These are phyloP conservation scores for Phytophthora vignae DNA, from an alignment of 352 stramenopile genomes.

Conservation along the genomic window DNA sequence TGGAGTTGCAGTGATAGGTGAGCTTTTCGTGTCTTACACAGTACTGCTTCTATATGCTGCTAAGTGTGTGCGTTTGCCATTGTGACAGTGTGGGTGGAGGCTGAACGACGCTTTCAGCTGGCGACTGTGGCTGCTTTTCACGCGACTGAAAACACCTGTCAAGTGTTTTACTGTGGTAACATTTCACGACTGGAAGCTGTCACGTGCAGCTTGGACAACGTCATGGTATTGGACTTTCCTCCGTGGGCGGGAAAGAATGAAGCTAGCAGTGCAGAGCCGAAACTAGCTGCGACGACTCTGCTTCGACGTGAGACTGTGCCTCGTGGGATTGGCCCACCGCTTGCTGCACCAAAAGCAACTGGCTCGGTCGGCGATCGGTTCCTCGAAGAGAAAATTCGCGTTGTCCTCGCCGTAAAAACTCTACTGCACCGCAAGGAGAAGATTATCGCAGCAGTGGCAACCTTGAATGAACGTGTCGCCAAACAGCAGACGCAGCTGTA, in stretches of 20 bases:
- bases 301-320: slow-evolving; percentile 26
- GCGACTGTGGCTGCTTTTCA: slow-evolving; percentile 45
- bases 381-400: slow-evolving; percentile 49
- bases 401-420: slow-evolving; percentile 59
- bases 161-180: slow-evolving; percentile 38
- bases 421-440: slow-evolving; percentile 81
- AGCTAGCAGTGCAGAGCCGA: slow-evolving; percentile 8
- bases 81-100: slow-evolving; percentile 48
- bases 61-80: slow-evolving; percentile 7
- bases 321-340: neutral
- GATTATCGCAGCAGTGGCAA: slow-evolving; percentile 54
- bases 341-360: slow-evolving; percentile 1
- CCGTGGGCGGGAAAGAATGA: slow-evolving; percentile 24
- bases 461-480: slow-evolving; percentile 54
- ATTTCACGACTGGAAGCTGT: slow-evolving; percentile 33
- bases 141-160: slow-evolving; percentile 39
- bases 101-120: slow-evolving; percentile 45
- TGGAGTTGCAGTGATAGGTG: slow-evolving; percentile 47
- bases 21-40: slow-evolving; percentile 3
- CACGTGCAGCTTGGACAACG: slow-evolving; percentile 50
- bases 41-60: neutral
- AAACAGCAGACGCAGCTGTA: slow-evolving; percentile 25
- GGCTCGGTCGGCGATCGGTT: slow-evolving; percentile 17
- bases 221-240: slow-evolving; percentile 65
- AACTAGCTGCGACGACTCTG: slow-evolving; percentile 34